phyloP scores from a whole-genome alignment of 2,329 filamentous ascomycete species.

The Penicillium hesseltinei region DNA sequence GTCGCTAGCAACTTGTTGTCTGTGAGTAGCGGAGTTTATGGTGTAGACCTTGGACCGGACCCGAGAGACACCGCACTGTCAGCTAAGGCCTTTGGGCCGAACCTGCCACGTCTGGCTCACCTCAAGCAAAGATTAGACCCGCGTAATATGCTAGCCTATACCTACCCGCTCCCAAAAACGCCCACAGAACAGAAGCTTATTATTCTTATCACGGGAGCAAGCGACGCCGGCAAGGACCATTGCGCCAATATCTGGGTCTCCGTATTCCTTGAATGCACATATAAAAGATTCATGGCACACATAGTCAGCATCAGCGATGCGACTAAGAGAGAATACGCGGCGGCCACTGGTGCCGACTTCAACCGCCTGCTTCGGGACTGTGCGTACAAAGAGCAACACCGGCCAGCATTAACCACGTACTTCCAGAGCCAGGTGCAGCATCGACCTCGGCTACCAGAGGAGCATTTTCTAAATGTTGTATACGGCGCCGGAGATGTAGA shows the following conservation, averaged over 20 bases:
- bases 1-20: conserved; percentile 50
- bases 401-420: conserved; percentile 52
- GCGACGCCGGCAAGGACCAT: conserved; percentile 60
- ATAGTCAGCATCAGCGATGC: conserved; percentile 57
- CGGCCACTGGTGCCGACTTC: conserved; percentile 49
- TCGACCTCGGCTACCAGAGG: conserved; percentile 49
- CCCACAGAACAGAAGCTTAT: conserved; percentile 48
- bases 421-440: conserved; percentile 48
- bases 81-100: conserved; percentile 57
- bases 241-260: conserved; percentile 56
- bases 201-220: conserved; percentile 54
- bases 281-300: conserved; percentile 38
- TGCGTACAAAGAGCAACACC: conserved; percentile 62
- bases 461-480: conserved; percentile 54
- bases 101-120: conserved; percentile 48
- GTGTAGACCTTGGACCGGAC: conserved; percentile 63
- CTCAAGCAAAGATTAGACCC: conserved; percentile 56
- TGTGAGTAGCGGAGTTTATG: conserved; percentile 53
- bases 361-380: conserved; percentile 53
- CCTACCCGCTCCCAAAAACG: conserved; percentile 53
- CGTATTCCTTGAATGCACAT: conserved; percentile 29
- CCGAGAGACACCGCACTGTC: conserved; percentile 56
- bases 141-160: conserved; percentile 51
- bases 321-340: conserved; percentile 59
- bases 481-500: conserved; percentile 44